Conservation (phyloP, 805 yeast genomes). For the Torulaspora gathmanii region DNA sequence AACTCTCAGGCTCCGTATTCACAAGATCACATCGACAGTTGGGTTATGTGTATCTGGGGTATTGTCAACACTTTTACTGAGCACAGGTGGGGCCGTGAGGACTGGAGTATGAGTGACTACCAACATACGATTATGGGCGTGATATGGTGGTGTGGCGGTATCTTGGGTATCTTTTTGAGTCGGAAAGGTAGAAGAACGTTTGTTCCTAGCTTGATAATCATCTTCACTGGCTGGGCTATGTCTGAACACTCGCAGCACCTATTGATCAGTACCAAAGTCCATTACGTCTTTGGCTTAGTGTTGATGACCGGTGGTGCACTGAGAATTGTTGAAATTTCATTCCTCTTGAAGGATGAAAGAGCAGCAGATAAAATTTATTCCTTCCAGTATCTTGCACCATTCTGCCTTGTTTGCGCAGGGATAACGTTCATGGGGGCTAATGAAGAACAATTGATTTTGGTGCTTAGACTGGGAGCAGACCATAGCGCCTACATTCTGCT, state of each 20-base stretch:
- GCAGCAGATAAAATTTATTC: slow-evolving; percentile 48
- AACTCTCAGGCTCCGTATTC: slow-evolving; percentile 47
- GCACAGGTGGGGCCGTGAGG: slow-evolving; percentile 87
- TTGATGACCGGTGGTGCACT: slow-evolving; percentile 73
- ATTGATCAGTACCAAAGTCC: slow-evolving; percentile 78
- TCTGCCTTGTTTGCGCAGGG: slow-evolving; percentile 74
- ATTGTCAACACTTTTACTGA: slow-evolving; percentile 92
- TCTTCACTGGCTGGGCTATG: slow-evolving; percentile 94
- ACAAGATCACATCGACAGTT: slow-evolving; percentile 82
- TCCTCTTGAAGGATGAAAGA: slow-evolving; percentile 62
- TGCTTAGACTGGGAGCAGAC: slow-evolving; percentile 72
- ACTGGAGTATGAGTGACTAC: slow-evolving; percentile 88
- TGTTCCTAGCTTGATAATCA: slow-evolving; percentile 74
- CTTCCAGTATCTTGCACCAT: slow-evolving; percentile 85
- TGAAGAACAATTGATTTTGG: slow-evolving; percentile 76
- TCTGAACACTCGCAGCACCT: slow-evolving; percentile 78
- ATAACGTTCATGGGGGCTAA: slow-evolving; percentile 85
- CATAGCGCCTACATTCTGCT: slow-evolving; percentile 78
- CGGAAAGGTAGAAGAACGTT: slow-evolving; percentile 64
- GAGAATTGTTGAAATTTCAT: slow-evolving; percentile 74
- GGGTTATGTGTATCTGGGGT: slow-evolving; percentile 84
- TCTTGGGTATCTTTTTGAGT: slow-evolving; percentile 74
- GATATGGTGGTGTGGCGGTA: slow-evolving; percentile 93
- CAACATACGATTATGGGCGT: slow-evolving; percentile 97
- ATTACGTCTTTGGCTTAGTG: slow-evolving; percentile 76